Conservation (phyloP, 208 protist species). For the Acanthamoeba healyi region DNA sequence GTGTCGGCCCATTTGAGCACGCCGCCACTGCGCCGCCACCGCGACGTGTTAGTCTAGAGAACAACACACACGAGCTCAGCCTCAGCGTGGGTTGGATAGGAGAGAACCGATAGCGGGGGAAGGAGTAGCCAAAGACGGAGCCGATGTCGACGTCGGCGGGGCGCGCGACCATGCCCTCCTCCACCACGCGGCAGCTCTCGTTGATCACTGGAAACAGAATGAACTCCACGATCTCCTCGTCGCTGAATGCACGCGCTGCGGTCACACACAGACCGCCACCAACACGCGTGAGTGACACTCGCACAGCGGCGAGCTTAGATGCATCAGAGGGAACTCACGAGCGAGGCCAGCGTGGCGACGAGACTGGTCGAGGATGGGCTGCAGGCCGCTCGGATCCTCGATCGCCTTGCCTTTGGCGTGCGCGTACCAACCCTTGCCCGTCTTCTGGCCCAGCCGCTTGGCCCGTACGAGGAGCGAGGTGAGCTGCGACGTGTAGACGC, state of each 20-base stretch:
- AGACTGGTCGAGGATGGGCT: slow-evolving; percentile 87
- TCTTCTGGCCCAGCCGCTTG: slow-evolving; percentile 64
- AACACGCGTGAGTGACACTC: too few species aligned
- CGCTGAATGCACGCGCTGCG: background rate
- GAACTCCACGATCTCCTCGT: slow-evolving; percentile 92
- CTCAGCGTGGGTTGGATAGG: too few species aligned
- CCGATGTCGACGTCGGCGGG: slow-evolving; percentile 93
- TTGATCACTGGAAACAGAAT: slow-evolving; percentile 94
- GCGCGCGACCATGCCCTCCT: slow-evolving; percentile 89
- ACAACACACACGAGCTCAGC: too few species aligned
- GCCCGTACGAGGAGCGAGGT: background rate
- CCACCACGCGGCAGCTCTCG: slow-evolving; percentile 92
- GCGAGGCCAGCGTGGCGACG: slow-evolving; percentile 88
- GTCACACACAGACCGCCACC: slow-evolving; percentile 86
- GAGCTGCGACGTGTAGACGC: slow-evolving; percentile 70
- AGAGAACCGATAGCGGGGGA: slow-evolving; percentile 83
- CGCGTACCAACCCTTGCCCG: slow-evolving; percentile 44
- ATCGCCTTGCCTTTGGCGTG: slow-evolving; percentile 75
- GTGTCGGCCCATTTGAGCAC: slow-evolving; percentile 63
- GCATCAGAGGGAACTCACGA: background rate
- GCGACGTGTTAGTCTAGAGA: background rate
- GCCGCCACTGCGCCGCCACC: background rate
- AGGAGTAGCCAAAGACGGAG: slow-evolving; percentile 92
- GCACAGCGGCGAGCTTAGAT: too few species aligned
- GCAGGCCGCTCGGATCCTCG: slow-evolving; percentile 86